Evolutionary conservation across 2,329 filamentous ascomycete genomes (phyloP), one percentile per base, ranked within the genome.

Genomic region (Monosporascus sp.): DNA sequence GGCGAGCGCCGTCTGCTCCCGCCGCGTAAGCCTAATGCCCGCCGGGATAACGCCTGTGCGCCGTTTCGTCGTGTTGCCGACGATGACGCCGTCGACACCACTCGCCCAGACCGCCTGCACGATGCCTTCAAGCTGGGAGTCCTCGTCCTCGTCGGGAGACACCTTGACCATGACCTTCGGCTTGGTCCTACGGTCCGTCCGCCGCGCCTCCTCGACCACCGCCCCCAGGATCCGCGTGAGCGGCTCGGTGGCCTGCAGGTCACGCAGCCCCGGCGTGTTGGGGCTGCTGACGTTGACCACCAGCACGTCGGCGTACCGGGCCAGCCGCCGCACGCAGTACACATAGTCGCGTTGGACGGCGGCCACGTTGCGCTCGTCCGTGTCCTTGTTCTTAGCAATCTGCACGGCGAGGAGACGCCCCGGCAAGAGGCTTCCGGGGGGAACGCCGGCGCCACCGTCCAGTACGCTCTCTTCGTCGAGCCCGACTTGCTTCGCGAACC

Each of bases 261-360:
- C 88, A 24, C 94, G 84, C 48, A 97, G 79, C 0, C 94, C 93
- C 0, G 93, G 93, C 0, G 93, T 97, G 73, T 99, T 99, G 24
- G 94, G 94, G 63, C 89, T 95, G 65, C 91, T 96, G 49, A 99
- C 94, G 65, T 99, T 99, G 66, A 99, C 94, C 7, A 97, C 93
- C n/a, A 99, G 75, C 37, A 99, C 88, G 65, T 99, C 94, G 11
- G 94, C 91, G 68, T 96, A 99, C 49, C 81, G 87, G 4, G 88
- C 94, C 38, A 99, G 76, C 46, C 86, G 80, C 52, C 88, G 78
- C 3, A 97, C 92, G 64, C 93, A 96, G 70, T 88, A 89, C n/a
- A 94, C 88, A 67, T 97, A 97, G 67, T 87, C 84, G 63, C 87
- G 82, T 24, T 81, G 79, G 49, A 97, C 87, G 35, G 91, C 92